Base-by-base conservation (phyloP, 192 early-diverging fungal species). In the Coemansia sp. region DNA sequence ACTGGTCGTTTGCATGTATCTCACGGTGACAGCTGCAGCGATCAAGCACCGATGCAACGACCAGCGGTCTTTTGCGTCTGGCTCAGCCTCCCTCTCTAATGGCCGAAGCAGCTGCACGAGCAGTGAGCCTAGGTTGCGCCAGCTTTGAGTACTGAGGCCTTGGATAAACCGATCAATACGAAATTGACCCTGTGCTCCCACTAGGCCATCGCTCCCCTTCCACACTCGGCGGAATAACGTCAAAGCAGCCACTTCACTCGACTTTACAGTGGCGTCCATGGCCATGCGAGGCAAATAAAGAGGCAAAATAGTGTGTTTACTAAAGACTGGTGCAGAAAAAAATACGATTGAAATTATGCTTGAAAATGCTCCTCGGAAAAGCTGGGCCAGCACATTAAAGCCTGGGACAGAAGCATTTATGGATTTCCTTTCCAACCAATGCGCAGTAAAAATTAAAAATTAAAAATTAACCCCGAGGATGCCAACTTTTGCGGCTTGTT, bases 71-170 rank as follows among this genome's bases (percentile, higher is more conserved):
- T 3, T 45, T 23, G 26, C 9, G 9, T 45, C 28, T 9, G 28
- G 9, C 11, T 42, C 42, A 5, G 45, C 18, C 6, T 67, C 34
- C 26, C 56, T 42, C 13, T 43, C 26, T 3, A 76, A 26, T 3
- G 51, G 59, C 59, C 37, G 50, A 5, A 57, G 33, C 6, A 79
- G 60, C 34, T 60, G 70, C 2, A 48, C 76, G 0, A 79, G 67
- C 0, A 79, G 64, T 28, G 66, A 34, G 0, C 76, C 76, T 13
- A 79, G 71, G 20, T 62, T 67, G 18, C 76, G 76, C 76, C 76
- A 79, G 11, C 24, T 38, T 3, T 73, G 70, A 5, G 33, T 8
- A 4, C 21, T 23, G 14, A 79, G 51, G 38, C n/a, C 6, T 18
- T 63, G 57, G 6, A 43, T 36, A 31, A 53, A 73, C 23, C 28